phyloP scores from a whole-genome alignment of 352 stramenopile species.

The Globisporangium uncinulatum region DNA sequence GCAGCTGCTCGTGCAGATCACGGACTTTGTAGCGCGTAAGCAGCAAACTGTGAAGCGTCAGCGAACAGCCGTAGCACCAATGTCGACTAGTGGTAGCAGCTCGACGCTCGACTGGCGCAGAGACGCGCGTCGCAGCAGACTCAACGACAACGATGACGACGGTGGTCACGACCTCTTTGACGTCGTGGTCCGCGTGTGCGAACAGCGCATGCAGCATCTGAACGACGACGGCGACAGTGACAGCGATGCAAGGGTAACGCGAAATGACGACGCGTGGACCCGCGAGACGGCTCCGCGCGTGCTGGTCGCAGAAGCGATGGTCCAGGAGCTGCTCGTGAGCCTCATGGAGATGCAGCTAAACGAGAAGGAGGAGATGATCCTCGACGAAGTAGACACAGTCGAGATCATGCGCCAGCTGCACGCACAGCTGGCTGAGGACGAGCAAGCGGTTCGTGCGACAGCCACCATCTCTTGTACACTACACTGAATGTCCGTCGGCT shows the following conservation, averaged over 20 bases:
- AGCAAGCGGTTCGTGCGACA: slow-evolving; percentile 22
- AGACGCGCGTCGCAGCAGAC: background rate
- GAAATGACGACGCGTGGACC: slow-evolving; percentile 14
- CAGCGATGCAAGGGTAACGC: background rate
- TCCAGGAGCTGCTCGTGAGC: slow-evolving; percentile 59
- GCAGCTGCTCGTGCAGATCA: slow-evolving; percentile 42
- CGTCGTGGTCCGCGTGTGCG: slow-evolving; percentile 45
- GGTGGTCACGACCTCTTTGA: slow-evolving; percentile 27
- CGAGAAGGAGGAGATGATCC: slow-evolving; percentile 46
- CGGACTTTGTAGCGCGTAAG: slow-evolving; percentile 47
- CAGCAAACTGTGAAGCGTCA: slow-evolving; percentile 25
- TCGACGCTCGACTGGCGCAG: slow-evolving; percentile 11
- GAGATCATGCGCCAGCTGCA: slow-evolving; percentile 48
- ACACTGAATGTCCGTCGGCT: no score
- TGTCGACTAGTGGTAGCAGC: no score
- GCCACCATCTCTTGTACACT: background rate
- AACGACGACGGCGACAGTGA: slow-evolving; percentile 6
- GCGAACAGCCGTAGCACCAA: slow-evolving; percentile 2
- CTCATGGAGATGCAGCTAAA: slow-evolving; percentile 43
- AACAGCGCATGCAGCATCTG: slow-evolving; percentile 40
- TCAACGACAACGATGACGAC: background rate
- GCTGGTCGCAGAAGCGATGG: slow-evolving; percentile 57
- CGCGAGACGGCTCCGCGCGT: slow-evolving; percentile 22
- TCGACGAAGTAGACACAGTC: slow-evolving; percentile 54
- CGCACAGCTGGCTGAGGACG: slow-evolving; percentile 36